Evolutionary conservation across 768 basidiomycete species (phyloP).

Genomic region (Panaeolus papilionaceus): DNA sequence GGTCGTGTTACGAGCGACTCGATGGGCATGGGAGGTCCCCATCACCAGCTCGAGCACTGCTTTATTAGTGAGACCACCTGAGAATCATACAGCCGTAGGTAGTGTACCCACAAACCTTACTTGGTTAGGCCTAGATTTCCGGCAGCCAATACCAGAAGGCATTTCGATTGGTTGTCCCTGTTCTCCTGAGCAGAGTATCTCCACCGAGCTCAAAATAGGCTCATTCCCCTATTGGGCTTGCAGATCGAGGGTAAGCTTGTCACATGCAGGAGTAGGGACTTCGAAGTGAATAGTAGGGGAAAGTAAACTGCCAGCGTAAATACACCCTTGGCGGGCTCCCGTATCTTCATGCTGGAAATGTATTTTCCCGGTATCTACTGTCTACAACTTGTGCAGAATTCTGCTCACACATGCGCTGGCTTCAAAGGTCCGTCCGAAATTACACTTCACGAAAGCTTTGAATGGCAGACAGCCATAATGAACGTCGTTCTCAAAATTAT

Average conservation of each 20-base stretch:
- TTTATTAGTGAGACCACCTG: neutral
- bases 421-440: neutral
- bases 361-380: neutral
- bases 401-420: neutral
- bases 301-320: conserved; percentile 7
- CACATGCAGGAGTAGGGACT: neutral
- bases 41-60: conserved; percentile 7
- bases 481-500: neutral
- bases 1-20: neutral
- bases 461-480: neutral
- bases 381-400: neutral
- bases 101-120: neutral
- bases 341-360: neutral
- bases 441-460: neutral
- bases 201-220: conserved; percentile 11
- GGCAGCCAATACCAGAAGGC: neutral
- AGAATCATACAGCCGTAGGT: neutral
- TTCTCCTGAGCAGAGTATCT: conserved; percentile 9
- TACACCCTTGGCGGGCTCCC: conserved; percentile 3
- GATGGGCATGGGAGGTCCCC: neutral
- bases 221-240: neutral
- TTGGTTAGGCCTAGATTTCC: neutral
- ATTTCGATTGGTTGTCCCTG: neutral
- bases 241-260: neutral
- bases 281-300: neutral